Evolutionary conservation across 768 basidiomycete genomes (phyloP), one percentile per base, ranked within the genome.

Genomic region (Phlegmacium glaucopus): DNA sequence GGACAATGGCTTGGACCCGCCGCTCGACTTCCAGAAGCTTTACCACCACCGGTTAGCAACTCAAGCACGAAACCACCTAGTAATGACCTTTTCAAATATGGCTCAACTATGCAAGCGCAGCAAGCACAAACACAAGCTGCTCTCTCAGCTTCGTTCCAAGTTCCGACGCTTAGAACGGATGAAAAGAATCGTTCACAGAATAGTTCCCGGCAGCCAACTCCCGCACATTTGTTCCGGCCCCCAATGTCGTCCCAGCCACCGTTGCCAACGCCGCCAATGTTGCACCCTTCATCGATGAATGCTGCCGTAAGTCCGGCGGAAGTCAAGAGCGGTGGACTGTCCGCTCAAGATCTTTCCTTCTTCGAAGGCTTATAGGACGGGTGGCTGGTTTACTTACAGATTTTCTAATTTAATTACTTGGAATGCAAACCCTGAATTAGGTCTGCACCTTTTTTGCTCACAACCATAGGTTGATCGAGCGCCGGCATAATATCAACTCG

Each of bases 301-400:
- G 48, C 52, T 38, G 51, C 60, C 16, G 50, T 64, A 11, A 48
- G 66, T 9, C 46, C 64, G 1, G 49, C 55, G 12, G 39, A 59
- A 5, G 48, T 56, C 9, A 55, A 51, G 25, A 54, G 60, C 8
- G 80, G 82, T 10, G 85, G 84, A 4, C 63, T 92, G 42, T 87
- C 85, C 4, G 90, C 88, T 2, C 87, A 90, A 65, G 91, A 92
- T 74, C 62, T 92, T 43, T 89, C 85, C 13, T 93, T 94, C 64
- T 94, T 93, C 61, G 90, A 93, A 66, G 85, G 87, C 29, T 58
- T 67, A 37, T 64, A 56, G 52, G 27, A 42, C 16, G 44, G 38
- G 44, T 29, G 35, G 15, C 26, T 38, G 12, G 22, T 48, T n/a
- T 42, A 39, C 28, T 9, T 45, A 39, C 12, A 8, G 7, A 29